A percentile compares a stretch with the other conserved stretches of the same genome.
Evolutionary conservation across 495 filamentous ascomycete species (phyloP).

Genomic region (Penicillium manginii): DNA sequence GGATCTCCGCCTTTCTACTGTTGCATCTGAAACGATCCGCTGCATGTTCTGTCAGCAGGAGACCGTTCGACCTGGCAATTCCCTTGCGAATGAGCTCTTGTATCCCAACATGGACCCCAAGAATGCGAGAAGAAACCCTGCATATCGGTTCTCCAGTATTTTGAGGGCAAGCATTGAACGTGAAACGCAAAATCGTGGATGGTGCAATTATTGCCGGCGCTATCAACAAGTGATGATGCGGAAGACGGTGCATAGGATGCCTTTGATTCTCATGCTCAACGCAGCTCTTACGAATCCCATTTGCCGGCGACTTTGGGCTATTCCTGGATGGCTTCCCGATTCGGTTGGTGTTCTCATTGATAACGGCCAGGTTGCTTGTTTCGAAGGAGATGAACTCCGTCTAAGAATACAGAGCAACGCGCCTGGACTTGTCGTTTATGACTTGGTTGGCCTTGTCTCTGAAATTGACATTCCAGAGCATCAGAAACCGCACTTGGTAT

Average conservation of each 20-base stretch:
- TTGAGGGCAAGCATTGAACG: slow-evolving; percentile 85
- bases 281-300: slow-evolving; percentile 71
- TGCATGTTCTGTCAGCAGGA: slow-evolving; percentile 86
- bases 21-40: slow-evolving; percentile 63
- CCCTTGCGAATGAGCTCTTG: slow-evolving; percentile 79
- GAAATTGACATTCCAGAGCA: slow-evolving; percentile 83
- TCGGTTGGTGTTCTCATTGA: slow-evolving; percentile 89
- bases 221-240: slow-evolving; percentile 81
- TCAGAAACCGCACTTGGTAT: slow-evolving; percentile 88
- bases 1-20: slow-evolving; percentile 61
- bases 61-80: slow-evolving; percentile 65
- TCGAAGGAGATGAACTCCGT: slow-evolving; percentile 79
- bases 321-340: slow-evolving; percentile 86
- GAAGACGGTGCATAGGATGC: slow-evolving; percentile 77
- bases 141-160: slow-evolving; percentile 75
- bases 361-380: slow-evolving; percentile 82
- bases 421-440: slow-evolving; percentile 76
- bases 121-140: slow-evolving; percentile 54
- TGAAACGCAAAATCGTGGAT: slow-evolving; percentile 79
- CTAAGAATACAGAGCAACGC: slow-evolving; percentile 62
- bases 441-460: slow-evolving; percentile 86
- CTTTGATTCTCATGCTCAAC: slow-evolving; percentile 83
- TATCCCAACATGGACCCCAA: slow-evolving; percentile 66
- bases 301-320: slow-evolving; percentile 79
- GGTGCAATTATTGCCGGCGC: slow-evolving; percentile 84